Conservation (phyloP, 495 filamentous ascomycete species). For the Penicillium longicatenatum region DNA sequence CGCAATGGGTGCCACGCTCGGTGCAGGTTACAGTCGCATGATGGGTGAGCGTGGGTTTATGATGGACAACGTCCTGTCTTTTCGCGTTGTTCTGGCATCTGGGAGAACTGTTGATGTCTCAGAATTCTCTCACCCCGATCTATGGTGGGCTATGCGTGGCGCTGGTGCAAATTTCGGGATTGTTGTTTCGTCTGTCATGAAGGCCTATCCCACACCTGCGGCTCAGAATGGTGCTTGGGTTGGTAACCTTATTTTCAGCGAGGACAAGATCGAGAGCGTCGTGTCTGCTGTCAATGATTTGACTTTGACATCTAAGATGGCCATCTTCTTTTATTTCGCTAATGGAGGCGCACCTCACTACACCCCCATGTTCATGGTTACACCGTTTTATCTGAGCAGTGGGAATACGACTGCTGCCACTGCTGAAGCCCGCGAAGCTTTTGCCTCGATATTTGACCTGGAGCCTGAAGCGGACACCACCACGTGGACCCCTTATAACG, state of each 20-base stretch:
- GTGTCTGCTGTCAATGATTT: background rate
- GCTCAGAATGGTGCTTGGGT: conserved; percentile 33
- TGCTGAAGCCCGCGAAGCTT: background rate
- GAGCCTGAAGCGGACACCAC: background rate
- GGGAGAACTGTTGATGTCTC: conserved; percentile 37
- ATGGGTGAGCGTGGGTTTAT: conserved; percentile 43
- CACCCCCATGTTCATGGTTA: background rate
- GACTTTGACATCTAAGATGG: background rate
- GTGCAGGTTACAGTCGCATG: conserved; percentile 55
- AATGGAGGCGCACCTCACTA: background rate
- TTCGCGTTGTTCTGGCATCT: conserved; percentile 49
- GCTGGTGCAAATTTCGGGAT: conserved; percentile 45
- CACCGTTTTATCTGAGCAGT: background rate
- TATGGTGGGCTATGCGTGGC: conserved; percentile 48
- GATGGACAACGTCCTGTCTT: conserved; percentile 49
- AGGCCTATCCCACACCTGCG: conserved; percentile 31
- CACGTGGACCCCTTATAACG: background rate
- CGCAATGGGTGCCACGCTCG: conserved; percentile 47
- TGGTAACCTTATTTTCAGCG: conserved; percentile 41
- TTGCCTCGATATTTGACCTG: background rate
- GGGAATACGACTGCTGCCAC: background rate
- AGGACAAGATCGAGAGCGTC: conserved; percentile 8
- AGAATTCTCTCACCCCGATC: conserved; percentile 29
- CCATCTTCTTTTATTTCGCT: background rate
- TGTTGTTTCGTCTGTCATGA: conserved; percentile 38